Evolutionary conservation across 2,329 filamentous ascomycete species (phyloP).

Genomic region (Incumbomyces lentus): DNA sequence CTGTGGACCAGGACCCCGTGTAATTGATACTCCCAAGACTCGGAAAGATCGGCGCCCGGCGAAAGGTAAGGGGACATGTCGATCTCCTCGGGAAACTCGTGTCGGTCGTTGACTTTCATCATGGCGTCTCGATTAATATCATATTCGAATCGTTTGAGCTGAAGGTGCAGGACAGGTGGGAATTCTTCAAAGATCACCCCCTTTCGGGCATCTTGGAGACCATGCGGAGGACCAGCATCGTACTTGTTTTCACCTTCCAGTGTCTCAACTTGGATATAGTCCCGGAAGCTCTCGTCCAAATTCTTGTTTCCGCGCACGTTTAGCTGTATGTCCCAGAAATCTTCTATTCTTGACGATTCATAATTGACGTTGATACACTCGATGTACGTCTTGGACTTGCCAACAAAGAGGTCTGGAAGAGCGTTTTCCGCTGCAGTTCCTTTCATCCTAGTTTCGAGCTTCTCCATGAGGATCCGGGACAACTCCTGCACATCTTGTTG

Average conservation of each 20-base stretch:
- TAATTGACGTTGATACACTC: slow-evolving; percentile 98
- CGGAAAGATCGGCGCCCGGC: slow-evolving; percentile 61
- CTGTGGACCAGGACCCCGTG: slow-evolving; percentile 95
- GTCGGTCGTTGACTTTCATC: slow-evolving; percentile 71
- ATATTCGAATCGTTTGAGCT: slow-evolving; percentile 96
- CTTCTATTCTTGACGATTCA: slow-evolving; percentile 88
- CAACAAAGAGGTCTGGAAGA: slow-evolving; percentile 82
- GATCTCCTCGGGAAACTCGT: slow-evolving; percentile 40
- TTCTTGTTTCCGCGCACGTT: slow-evolving; percentile 93
- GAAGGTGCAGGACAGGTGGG: slow-evolving; percentile 84
- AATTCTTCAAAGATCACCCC: slow-evolving; percentile 96
- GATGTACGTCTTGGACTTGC: slow-evolving; percentile 97
- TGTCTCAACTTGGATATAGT: slow-evolving; percentile 93
- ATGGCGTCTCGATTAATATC: slow-evolving; percentile 92
- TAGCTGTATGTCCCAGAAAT: slow-evolving; percentile 98
- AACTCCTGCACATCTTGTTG: slow-evolving; percentile 98
- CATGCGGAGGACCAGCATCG: slow-evolving; percentile 78
- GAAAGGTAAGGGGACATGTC: slow-evolving; percentile 73
- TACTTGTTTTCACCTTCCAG: slow-evolving; percentile 99
- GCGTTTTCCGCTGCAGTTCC: slow-evolving; percentile 84
- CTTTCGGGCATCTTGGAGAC: slow-evolving; percentile 92
- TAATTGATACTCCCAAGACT: slow-evolving; percentile 83
- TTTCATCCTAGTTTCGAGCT: slow-evolving; percentile 96
- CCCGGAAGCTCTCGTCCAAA: slow-evolving; percentile 84
- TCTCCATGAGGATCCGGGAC: slow-evolving; percentile 92